Base-by-base conservation (phyloP, 345 rosid species). In the Populus tremula region DNA sequence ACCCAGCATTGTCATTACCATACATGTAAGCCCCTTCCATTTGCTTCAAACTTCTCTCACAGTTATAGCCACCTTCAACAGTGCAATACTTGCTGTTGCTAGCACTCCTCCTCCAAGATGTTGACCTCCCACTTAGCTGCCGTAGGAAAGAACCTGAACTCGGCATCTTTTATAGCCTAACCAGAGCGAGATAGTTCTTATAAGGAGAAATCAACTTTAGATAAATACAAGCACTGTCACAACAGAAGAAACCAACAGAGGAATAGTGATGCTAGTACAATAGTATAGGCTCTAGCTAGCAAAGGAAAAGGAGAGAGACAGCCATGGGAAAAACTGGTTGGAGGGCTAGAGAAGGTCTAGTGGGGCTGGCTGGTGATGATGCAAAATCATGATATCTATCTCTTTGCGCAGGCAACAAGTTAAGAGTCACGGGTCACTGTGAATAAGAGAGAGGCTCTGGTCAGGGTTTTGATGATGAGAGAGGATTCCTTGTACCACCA, bases 61-160 rank as follows among this genome's bases (percentile, higher is more conserved):
- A n/a, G 25, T 33, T 31, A 3, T 41, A 38, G n/a, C 77, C 66
- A 18, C 79, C 70, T 61, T 81, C 76, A 53, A 73, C 72, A 72
- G 25, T 35, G 49, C 75, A 59, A 47, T 41, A 47, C 49, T 77
- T 75, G 69, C 73, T 54, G 71, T 49, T 61, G 21, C 54, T 77
- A 16, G 79, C 71, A 0, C 77, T 78, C 97, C 94, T 89, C 85
- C 90, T 83, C 81, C 64, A 83, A 3, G 94, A 93, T 53, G 87
- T 79, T 9, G 93, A 87, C 77, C 83, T 87, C 88, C 85, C 83
- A 74, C 94, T 88, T 2, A 87, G 84, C 85, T 89, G 92, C 76
- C 90, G 88, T 67, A 88, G 63, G 85, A 87, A 87, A 39, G 93
- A 87, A 67, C 82, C 86, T 63, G 92, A 88, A 68, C 73, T 82